Evolutionary conservation across 2,329 filamentous ascomycete species (phyloP), one percentile per base, ranked within the genome.

Genomic region (Diaporthe vexans): DNA sequence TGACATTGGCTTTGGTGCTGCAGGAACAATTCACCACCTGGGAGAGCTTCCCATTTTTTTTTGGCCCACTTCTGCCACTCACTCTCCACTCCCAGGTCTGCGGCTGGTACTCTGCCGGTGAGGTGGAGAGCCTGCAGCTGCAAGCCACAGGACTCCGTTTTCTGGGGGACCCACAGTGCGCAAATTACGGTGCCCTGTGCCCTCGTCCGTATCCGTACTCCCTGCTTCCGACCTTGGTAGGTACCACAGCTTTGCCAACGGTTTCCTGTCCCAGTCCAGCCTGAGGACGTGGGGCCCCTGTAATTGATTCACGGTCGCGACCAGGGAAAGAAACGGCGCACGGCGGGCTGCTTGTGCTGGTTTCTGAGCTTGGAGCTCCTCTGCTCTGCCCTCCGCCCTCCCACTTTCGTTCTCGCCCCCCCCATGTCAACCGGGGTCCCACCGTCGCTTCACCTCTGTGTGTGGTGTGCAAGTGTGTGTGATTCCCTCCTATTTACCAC

Each of bases 401-500:
- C 68, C 43, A 43, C 43, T n/a, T 48, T n/a, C 67, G 67, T 56
- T 43, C 40, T 43, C 40, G 40, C 40, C 40, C 35, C 35, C 37
- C 37, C 40, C 40, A 43, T 43, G 40, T 43, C 40, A 43, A n/a
- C 46, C 46, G 21, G 19, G 9, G 21, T 51, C 46, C 46, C 46
- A 10, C 46, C 46, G 46, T 48, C 19, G 19, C 46, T n/a, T 48
- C 46, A 48, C 19, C 46, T n/a, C 7, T 43, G 40, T 19, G 40
- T 43, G 40, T 43, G 40, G 46, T 57, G 54, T 57, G 26, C 17
- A 26, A 4, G 33, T 35, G 43, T 35, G 54, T 71, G 29, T 58
- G 54, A 59, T 58, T 58, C 40, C 56, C 65, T 75, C 71, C 73
- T 75, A 73, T 75, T 75, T 75, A 73, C 74, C 73, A 61, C 73